These are phyloP conservation scores for Tetrapisispora arboricola DNA, from an alignment of 805 yeast species.

Conservation along the genomic window DNA sequence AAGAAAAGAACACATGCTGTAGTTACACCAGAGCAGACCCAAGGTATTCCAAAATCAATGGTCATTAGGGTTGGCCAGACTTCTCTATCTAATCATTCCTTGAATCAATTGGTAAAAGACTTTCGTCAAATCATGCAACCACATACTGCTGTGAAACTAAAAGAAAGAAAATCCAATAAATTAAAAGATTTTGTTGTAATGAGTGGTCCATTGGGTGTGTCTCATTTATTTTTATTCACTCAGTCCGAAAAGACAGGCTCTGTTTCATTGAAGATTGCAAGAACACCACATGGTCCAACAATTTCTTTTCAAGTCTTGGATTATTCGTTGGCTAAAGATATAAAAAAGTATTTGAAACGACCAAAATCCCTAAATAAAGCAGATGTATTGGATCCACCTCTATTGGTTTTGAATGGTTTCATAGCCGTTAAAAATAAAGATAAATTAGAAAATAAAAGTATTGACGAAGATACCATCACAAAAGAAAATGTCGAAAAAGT, in stretches of 20 bases:
- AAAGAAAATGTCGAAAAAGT: slow-evolving; percentile 62
- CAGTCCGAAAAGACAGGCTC: slow-evolving; percentile 71
- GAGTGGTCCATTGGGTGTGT: slow-evolving; percentile 94
- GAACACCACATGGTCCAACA: slow-evolving; percentile 93
- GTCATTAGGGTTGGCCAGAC: slow-evolving; percentile 70
- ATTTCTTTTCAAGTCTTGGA: slow-evolving; percentile 66
- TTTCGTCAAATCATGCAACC: slow-evolving; percentile 91
- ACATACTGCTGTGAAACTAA: slow-evolving; percentile 81
- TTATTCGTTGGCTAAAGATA: slow-evolving; percentile 77
- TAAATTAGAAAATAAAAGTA: neutral
- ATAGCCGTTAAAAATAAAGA: slow-evolving; percentile 17
- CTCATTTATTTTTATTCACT: slow-evolving; percentile 78
- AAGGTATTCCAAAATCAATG: slow-evolving; percentile 85
- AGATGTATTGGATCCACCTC: slow-evolving; percentile 71
- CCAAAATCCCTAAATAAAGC: slow-evolving; percentile 73
- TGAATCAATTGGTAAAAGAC: slow-evolving; percentile 78
- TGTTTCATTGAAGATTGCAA: slow-evolving; percentile 66
- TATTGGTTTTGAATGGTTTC: slow-evolving; percentile 89
- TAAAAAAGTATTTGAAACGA: slow-evolving; percentile 52
- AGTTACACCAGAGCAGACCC: slow-evolving; percentile 51
- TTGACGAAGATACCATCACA: slow-evolving; percentile 9
- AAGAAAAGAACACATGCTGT: slow-evolving; percentile 83
- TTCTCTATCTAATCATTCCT: slow-evolving; percentile 53
- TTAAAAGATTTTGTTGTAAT: slow-evolving; percentile 92
- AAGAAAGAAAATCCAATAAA: slow-evolving; percentile 79